phyloP scores from a whole-genome alignment of 129 eudicot genomes.

The Pseudognaphalium luteoalbum region DNA sequence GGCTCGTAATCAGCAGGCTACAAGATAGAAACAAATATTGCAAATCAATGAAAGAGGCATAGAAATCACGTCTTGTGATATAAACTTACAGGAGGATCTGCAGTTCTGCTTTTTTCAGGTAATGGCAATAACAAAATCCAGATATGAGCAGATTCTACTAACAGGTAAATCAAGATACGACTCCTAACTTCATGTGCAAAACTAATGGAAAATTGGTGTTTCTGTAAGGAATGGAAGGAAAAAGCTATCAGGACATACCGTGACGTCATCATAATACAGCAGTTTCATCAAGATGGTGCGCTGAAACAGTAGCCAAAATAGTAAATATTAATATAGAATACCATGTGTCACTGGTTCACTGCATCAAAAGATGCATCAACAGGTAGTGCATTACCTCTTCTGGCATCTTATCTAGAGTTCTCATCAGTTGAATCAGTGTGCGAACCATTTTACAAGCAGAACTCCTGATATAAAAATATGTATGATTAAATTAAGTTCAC shows the following conservation, averaged over 20 bases:
- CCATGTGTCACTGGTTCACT: slow-evolving; percentile 9
- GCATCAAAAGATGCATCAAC: slow-evolving; percentile 1
- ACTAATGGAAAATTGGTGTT: slow-evolving; percentile 11
- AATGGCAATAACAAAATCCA: background rate
- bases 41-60: slow-evolving; percentile 6
- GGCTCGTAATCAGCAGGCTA: slow-evolving; percentile 98
- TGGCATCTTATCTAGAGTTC: slow-evolving; percentile 99
- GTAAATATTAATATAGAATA: slow-evolving; percentile 6
- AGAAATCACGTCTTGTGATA: slow-evolving; percentile 6
- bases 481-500: slow-evolving; percentile 5
- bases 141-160: too few relatives aligned
- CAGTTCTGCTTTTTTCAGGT: background rate
- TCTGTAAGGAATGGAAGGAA: slow-evolving; percentile 18
- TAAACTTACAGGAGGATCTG: slow-evolving; percentile 8
- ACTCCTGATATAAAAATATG: slow-evolving; percentile 54
- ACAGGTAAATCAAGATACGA: background rate
- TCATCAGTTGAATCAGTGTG: slow-evolving; percentile 88
- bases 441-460: slow-evolving; percentile 98
- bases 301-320: slow-evolving; percentile 46
- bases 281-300: slow-evolving; percentile 99
- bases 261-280: slow-evolving; percentile 87
- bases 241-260: slow-evolving; percentile 56
- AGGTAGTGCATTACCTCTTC: slow-evolving; percentile 62
- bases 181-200: background rate
- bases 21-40: slow-evolving; percentile 32